Evolutionary conservation across 2,329 filamentous ascomycete genomes (phyloP), one percentile per base, ranked within the genome.

Genomic region (Septoria linicola): DNA sequence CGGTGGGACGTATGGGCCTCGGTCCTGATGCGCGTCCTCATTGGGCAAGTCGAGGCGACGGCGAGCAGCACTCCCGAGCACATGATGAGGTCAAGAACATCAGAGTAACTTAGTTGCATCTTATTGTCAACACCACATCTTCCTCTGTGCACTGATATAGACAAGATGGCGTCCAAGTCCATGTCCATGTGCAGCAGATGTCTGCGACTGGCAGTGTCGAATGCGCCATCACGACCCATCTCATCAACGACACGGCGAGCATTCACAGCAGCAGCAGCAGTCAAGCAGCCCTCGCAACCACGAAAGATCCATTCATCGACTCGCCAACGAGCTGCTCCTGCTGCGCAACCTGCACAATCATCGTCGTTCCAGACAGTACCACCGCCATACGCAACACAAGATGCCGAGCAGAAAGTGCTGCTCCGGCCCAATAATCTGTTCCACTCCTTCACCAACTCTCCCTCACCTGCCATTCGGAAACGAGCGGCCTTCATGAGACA

Each of bases 401-500:
- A 52, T 48, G 56, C 59, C 64, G 65, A 66, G 55, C 50, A 55
- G 59, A 43, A 59, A 31, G 59, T 69, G 4, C 69, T 82, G 41
- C 78, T 95, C 20, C 77, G 76, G 57, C 79, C 83, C 43, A 83
- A 95, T 72, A 87, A 96, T 68, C 84, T 99, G 50, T 99, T 97
- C 76, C 92, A 99, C 72, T 83, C 89, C 8, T 95, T 93, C 70
- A 88, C 89, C 30, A 79, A 85, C 58, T 99, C 93, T 11, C 93
- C 95, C 7, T 87, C 92, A 35, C 86, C 89, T 32, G 86, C 88
- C 55, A 96, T 99, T 58, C 84, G 92, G 62, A 83, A 84, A 63
- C 85, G 93, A 61, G 93, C 92, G 21, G 88, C 87, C 8, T 95
- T 89, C 65, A 97, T 97, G 73, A 88, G 85, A 68, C 87, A 95